Percentiles rank a stretch among this genome's conserved stretches.
Evolutionary conservation across 2,329 filamentous ascomycete species (phyloP).

Genomic region (Cercospora sp.): DNA sequence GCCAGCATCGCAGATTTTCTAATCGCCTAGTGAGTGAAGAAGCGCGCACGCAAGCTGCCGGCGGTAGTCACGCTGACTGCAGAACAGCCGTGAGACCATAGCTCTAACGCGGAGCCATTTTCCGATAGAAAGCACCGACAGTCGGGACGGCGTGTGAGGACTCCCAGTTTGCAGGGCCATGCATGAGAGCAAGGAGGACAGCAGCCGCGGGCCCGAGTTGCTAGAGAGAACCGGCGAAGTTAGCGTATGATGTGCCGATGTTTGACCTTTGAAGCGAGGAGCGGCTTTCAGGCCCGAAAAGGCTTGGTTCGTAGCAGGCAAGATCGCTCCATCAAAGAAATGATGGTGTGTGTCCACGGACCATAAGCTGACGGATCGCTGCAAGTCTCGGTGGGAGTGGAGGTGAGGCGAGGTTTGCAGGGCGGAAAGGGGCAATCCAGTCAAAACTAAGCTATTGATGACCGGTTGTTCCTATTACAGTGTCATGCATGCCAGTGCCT

Average conservation of each 20-base stretch:
- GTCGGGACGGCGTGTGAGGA: background rate
- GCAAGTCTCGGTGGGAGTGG: background rate
- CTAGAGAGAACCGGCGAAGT: background rate
- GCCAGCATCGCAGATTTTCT: background rate
- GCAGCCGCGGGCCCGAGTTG: background rate
- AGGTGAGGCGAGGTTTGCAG: background rate
- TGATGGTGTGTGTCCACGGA: conserved; percentile 12
- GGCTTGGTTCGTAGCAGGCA: background rate
- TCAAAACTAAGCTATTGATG: conserved; percentile 18
- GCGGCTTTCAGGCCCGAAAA: background rate
- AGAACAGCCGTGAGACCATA: background rate
- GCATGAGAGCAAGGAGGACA: background rate
- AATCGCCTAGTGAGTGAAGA: conserved; percentile 1
- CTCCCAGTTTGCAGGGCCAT: background rate
- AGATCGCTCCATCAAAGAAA: conserved; percentile 3
- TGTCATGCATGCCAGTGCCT: background rate
- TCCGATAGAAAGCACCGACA: background rate
- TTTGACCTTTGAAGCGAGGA: conserved; percentile 10
- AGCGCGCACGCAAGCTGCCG: conserved; percentile 1
- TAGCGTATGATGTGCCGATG: conserved; percentile 1
- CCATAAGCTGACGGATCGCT: background rate
- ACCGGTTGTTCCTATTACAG: conserved; percentile 12
- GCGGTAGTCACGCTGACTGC: background rate
- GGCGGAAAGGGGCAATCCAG: conserved; percentile 16
- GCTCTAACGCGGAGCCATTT: background rate